Percentiles rank a stretch among this genome's conserved stretches.
phyloP scores from a whole-genome alignment of 2,329 filamentous ascomycete genomes.

The Ilyonectria destructans region DNA sequence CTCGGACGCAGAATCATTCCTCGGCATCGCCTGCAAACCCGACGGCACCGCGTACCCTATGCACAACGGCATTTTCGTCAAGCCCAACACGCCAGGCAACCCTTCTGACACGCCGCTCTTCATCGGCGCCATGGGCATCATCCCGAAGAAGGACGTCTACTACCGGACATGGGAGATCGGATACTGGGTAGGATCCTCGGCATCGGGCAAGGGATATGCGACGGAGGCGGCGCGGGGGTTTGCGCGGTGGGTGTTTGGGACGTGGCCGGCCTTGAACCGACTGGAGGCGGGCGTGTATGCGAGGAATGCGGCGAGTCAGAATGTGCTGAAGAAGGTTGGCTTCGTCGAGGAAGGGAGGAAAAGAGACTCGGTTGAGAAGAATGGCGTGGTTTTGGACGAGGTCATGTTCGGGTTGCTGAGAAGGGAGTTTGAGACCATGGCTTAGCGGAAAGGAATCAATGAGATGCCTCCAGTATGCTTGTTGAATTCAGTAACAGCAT shows the following conservation, averaged over 20 bases:
- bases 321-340: conserved; percentile 61
- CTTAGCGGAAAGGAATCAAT: background rate
- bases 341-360: conserved; percentile 62
- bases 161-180: conserved; percentile 64
- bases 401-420: conserved; percentile 58
- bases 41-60: conserved; percentile 45
- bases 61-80: conserved; percentile 57
- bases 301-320: conserved; percentile 60
- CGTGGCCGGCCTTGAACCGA: conserved; percentile 58
- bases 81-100: conserved; percentile 48
- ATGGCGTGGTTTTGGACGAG: conserved; percentile 58
- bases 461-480: too few species aligned
- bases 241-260: conserved; percentile 62
- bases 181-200: conserved; percentile 62
- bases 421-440: conserved; percentile 49
- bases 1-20: conserved; percentile 57
- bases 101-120: conserved; percentile 46
- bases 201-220: conserved; percentile 65
- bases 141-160: conserved; percentile 56
- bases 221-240: conserved; percentile 59
- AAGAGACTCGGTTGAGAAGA: conserved; percentile 61
- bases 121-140: conserved; percentile 61
- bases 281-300: conserved; percentile 59
- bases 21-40: conserved; percentile 44
- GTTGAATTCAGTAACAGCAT: too few species aligned